Percentiles rank a stretch among this genome's conserved stretches.
These are phyloP conservation scores for Ampelomyces quisqualis DNA, from an alignment of 2,329 filamentous ascomycete species.

Conservation along the genomic window DNA sequence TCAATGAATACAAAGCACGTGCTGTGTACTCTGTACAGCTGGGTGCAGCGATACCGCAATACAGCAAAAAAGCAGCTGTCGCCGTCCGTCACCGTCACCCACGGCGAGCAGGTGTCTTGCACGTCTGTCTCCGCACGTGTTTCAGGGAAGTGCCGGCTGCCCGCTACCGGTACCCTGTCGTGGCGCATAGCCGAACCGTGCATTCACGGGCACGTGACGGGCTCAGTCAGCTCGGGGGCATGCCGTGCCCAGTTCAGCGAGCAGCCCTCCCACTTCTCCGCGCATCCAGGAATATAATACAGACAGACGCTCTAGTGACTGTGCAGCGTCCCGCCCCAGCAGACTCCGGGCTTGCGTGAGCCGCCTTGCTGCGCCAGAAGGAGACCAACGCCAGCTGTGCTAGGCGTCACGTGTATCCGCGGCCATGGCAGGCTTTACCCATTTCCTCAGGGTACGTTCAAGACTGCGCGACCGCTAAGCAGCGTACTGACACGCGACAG, in stretches of 20 bases:
- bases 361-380: constrained; percentile 3
- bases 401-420: constrained; percentile 10
- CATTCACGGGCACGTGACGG: not conserved
- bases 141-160: too few relatives aligned
- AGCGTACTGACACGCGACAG: constrained; percentile 26
- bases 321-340: too few relatives aligned
- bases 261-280: too few relatives aligned
- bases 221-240: too few relatives aligned
- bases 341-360: constrained; percentile 3
- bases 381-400: constrained; percentile 5
- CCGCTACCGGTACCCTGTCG: constrained; percentile 15
- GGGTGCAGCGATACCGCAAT: too few relatives aligned
- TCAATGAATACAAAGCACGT: not conserved
- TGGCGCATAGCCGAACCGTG: constrained; percentile 10
- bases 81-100: not conserved
- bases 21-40: too few relatives aligned
- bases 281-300: too few relatives aligned
- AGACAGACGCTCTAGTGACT: too few relatives aligned
- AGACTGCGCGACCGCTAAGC: not conserved
- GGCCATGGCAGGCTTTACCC: constrained; percentile 37
- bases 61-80: not conserved
- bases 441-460: constrained; percentile 36
- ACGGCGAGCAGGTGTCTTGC: not conserved
- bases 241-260: too few relatives aligned
- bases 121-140: constrained; percentile 10